Conservation (phyloP, 169 alveolate genomes). For the Plasmodium malariae region DNA sequence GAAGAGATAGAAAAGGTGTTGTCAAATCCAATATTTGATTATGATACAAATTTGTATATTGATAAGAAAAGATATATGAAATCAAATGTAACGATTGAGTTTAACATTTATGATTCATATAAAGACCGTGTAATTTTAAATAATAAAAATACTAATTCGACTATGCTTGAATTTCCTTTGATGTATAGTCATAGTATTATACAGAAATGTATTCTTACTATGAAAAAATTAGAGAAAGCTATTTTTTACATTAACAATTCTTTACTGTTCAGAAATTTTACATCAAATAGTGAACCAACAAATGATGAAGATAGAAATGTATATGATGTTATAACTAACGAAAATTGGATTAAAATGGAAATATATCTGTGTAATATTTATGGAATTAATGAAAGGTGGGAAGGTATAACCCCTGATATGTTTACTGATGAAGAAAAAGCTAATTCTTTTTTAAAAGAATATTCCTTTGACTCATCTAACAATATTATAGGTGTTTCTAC, state of each 20-base stretch:
- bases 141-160: slow-evolving; percentile 65
- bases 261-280: slow-evolving; percentile 23
- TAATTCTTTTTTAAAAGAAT: slow-evolving; percentile 18
- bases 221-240: slow-evolving; percentile 72
- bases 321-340: slow-evolving; percentile 47
- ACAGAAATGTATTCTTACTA: slow-evolving; percentile 72
- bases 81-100: slow-evolving; percentile 75
- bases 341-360: slow-evolving; percentile 73
- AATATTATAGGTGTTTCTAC: slow-evolving; percentile 22
- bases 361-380: slow-evolving; percentile 73
- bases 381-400: slow-evolving; percentile 63
- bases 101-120: slow-evolving; percentile 61
- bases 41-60: slow-evolving; percentile 34
- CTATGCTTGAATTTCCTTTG: slow-evolving; percentile 72
- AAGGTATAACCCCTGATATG: slow-evolving; percentile 69
- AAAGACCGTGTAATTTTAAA: slow-evolving; percentile 48
- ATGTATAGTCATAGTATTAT: slow-evolving; percentile 55
- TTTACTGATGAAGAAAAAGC: slow-evolving; percentile 30
- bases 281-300: slow-evolving; percentile 6
- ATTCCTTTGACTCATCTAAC: slow-evolving; percentile 20
- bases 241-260: slow-evolving; percentile 68
- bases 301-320: slow-evolving; percentile 41
- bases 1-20: not conserved
- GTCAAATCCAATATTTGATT: slow-evolving; percentile 17
- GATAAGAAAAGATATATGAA: slow-evolving; percentile 47